Evolutionary conservation across 2,329 filamentous ascomycete species (phyloP), one percentile per base, ranked within the genome.

Genomic region (Beauveria sp.): DNA sequence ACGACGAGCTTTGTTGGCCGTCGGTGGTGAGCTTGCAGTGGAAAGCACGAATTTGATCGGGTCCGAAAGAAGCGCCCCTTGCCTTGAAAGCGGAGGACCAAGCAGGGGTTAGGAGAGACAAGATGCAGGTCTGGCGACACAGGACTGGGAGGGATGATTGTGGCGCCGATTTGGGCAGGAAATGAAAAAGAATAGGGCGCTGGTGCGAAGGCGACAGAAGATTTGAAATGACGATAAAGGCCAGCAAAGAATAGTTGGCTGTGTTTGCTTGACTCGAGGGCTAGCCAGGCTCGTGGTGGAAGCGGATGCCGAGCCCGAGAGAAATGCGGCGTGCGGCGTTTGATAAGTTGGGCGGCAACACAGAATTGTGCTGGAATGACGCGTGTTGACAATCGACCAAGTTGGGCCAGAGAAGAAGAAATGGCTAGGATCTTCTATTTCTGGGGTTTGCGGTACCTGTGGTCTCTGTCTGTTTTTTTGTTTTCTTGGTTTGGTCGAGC

Each of bases 31-130:
- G 34, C 22, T 55, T 9, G 51, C 31, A 46, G 42, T 43, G 42
- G 22, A 12, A 3, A 45, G 46, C 40, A n/a, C 22, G 26, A 46
- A 22, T 20, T 28, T 53, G 26, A 40, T 22, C n/a, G 40, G 40
- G 5, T 22, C 38, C 18, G 8, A n/a, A 34, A 34, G 28, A 45
- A 46, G 52, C 42, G 43, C 53, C 60, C 53, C 60, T 62, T 62
- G 54, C 60, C 53, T 62, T 53, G 53, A 57, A 45, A 51, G 60
- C 52, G 53, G 52, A 56, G 46, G 52, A 62, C 26, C 45, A 56
- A 45, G 53, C 60, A 62, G 60, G 60, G 52, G 60, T 60, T 14
- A 46, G 50, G 49, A 53, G 58, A 60, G 58, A 60, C 58, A 60
- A 40, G 49, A 20, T 43, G 50, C 58, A 60, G 58, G 50, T 40